phyloP scores from a whole-genome alignment of 768 basidiomycete species.

The Pleurotus salmoneostramineus region DNA sequence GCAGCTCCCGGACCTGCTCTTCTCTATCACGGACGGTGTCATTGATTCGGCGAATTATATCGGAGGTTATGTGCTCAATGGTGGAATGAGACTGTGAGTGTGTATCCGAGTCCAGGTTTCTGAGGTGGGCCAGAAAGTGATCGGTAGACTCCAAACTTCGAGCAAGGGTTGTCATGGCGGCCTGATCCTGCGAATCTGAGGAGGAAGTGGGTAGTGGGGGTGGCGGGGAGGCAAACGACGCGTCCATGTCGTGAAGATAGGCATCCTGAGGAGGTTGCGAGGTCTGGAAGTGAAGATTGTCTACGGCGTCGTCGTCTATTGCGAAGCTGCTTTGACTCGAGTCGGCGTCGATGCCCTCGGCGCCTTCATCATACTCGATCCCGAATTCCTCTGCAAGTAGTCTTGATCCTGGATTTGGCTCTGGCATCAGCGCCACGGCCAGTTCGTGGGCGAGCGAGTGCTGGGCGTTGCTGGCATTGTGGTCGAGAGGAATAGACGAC shows the following conservation, averaged over 20 bases:
- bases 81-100: constrained; percentile 32
- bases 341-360: constrained; percentile 67
- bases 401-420: constrained; percentile 74
- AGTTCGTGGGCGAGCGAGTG: constrained; percentile 86
- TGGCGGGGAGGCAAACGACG: constrained; percentile 36
- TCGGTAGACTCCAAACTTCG: constrained; percentile 76
- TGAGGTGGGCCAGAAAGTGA: constrained; percentile 69
- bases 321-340: not conserved
- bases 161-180: constrained; percentile 71
- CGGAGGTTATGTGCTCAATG: constrained; percentile 70
- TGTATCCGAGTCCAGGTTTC: constrained; percentile 59
- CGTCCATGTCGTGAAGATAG: constrained; percentile 33
- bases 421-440: constrained; percentile 83
- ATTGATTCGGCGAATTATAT: constrained; percentile 75
- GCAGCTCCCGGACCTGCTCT: constrained; percentile 72
- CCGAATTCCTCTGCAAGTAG: constrained; percentile 86
- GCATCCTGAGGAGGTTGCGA: constrained; percentile 16
- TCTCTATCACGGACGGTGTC: constrained; percentile 75
- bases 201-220: constrained; percentile 23
- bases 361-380: constrained; percentile 85
- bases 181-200: constrained; percentile 34
- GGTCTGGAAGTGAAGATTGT: constrained; percentile 17
- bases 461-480: constrained; percentile 41
- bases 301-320: not conserved
- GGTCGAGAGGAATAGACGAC: constrained; percentile 24